These are phyloP conservation scores for Erythrobasidium hasegawianum DNA, from an alignment of 1,284 basidiomycete species.

Conservation along the genomic window DNA sequence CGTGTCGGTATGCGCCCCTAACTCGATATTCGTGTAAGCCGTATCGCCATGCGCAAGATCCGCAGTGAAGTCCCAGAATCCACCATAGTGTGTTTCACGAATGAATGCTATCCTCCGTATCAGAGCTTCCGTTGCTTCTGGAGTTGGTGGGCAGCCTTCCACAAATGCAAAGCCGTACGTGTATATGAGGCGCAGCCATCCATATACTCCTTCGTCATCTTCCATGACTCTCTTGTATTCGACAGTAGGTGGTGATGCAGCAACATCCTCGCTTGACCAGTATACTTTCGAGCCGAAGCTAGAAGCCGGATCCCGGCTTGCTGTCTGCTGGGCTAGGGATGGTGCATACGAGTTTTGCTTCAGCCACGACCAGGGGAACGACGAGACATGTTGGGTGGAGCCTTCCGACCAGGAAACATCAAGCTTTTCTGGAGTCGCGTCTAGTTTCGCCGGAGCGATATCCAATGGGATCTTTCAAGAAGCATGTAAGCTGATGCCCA, in stretches of 20 bases:
- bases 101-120: slow-evolving; percentile 78
- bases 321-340: slow-evolving; percentile 41
- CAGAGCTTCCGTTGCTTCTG: slow-evolving; percentile 78
- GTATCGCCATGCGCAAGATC: slow-evolving; percentile 87
- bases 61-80: slow-evolving; percentile 96
- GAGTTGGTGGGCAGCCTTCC: slow-evolving; percentile 70
- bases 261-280: slow-evolving; percentile 57
- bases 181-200: slow-evolving; percentile 79
- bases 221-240: slow-evolving; percentile 71
- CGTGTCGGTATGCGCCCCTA: slow-evolving; percentile 91
- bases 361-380: slow-evolving; percentile 85
- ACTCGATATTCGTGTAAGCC: slow-evolving; percentile 76
- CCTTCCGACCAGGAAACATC: slow-evolving; percentile 56
- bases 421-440: slow-evolving; percentile 63
- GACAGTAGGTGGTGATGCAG: slow-evolving; percentile 69
- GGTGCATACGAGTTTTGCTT: slow-evolving; percentile 71
- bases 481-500: neutral
- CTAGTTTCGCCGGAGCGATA: slow-evolving; percentile 62
- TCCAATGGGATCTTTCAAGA: slow-evolving; percentile 65
- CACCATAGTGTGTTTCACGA: slow-evolving; percentile 83
- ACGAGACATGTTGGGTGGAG: slow-evolving; percentile 60
- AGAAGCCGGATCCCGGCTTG: neutral
- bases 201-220: slow-evolving; percentile 65
- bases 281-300: slow-evolving; percentile 59
- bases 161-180: slow-evolving; percentile 86